These are phyloP conservation scores for Yamadazyma blattariae DNA, from an alignment of 1,139 yeast genomes.

Conservation along the genomic window DNA sequence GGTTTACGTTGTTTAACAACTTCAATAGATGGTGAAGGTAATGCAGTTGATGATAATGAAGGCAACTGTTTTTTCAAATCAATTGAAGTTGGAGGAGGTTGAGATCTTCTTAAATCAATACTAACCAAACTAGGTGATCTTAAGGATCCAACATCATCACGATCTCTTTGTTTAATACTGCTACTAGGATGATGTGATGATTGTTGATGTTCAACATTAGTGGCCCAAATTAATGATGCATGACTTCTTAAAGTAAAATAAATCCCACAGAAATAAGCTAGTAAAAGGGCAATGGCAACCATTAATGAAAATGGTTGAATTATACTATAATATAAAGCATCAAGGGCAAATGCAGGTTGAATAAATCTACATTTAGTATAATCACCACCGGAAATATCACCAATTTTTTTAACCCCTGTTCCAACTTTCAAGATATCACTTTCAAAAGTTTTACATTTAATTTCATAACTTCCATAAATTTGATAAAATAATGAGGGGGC, in stretches of 20 bases:
- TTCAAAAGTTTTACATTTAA: conserved; percentile 59
- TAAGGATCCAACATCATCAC: conserved; percentile 11
- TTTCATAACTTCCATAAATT: conserved; percentile 84
- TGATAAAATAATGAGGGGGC: conserved; percentile 91
- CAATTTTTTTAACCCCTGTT: not conserved
- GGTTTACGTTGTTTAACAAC: conserved; percentile 17
- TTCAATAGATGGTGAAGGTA: conserved; percentile 10
- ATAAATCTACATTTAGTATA: conserved; percentile 76
- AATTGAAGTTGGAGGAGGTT: not conserved
- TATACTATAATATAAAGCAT: conserved; percentile 60
- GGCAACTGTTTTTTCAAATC: conserved; percentile 7
- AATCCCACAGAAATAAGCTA: conserved; percentile 86
- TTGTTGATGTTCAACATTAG: conserved; percentile 34
- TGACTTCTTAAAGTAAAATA: conserved; percentile 94
- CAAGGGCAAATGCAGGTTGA: conserved; percentile 70
- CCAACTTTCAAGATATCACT: not conserved
- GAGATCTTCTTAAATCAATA: conserved; percentile 20
- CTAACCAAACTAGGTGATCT: conserved; percentile 24
- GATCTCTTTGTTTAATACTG: no score
- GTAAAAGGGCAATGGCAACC: conserved; percentile 76
- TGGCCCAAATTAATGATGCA: conserved; percentile 95
- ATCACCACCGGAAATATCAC: conserved; percentile 21
- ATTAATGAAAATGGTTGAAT: conserved; percentile 79
- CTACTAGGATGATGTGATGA: no score
- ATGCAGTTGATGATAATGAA: conserved; percentile 18